Conservation (phyloP, 2,329 filamentous ascomycete genomes). For the Botryotinia narcissicola region DNA sequence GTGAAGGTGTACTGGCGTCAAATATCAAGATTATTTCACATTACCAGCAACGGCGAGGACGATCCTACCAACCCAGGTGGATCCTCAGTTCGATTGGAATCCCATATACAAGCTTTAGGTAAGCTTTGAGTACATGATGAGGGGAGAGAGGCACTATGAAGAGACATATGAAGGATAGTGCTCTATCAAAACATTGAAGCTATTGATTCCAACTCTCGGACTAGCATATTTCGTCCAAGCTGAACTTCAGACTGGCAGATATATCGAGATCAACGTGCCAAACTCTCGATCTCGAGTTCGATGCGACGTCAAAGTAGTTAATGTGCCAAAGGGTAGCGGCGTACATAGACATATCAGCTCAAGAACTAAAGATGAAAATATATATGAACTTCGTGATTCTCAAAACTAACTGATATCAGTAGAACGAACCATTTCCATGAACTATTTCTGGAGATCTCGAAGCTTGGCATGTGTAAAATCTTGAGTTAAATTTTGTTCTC, state of each 20-base stretch:
- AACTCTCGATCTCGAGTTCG: not conserved
- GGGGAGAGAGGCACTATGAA: not conserved
- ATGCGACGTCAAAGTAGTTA: not conserved
- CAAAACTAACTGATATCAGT: not conserved
- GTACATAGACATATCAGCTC: not conserved
- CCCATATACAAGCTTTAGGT: not conserved
- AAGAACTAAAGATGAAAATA: not conserved
- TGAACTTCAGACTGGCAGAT: not conserved
- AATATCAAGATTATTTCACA: not conserved
- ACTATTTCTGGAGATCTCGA: not conserved
- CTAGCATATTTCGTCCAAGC: not conserved
- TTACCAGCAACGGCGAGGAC: not conserved
- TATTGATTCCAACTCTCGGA: conserved; percentile 1
- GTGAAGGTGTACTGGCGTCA: not conserved
- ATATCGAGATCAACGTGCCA: not conserved
- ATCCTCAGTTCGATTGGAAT: not conserved
- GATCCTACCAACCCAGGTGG: not conserved
- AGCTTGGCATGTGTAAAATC: not conserved
- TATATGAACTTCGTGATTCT: not conserved
- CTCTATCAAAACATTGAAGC: conserved; percentile 7
- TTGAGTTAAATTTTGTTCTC: not conserved
- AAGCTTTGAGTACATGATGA: not conserved
- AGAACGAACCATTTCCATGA: not conserved
- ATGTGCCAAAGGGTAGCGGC: conserved; percentile 4
- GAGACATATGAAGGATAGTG: not conserved